Evolutionary conservation across 495 filamentous ascomycete genomes (phyloP), one percentile per base, ranked within the genome.

Genomic region (Arthonia radiata): DNA sequence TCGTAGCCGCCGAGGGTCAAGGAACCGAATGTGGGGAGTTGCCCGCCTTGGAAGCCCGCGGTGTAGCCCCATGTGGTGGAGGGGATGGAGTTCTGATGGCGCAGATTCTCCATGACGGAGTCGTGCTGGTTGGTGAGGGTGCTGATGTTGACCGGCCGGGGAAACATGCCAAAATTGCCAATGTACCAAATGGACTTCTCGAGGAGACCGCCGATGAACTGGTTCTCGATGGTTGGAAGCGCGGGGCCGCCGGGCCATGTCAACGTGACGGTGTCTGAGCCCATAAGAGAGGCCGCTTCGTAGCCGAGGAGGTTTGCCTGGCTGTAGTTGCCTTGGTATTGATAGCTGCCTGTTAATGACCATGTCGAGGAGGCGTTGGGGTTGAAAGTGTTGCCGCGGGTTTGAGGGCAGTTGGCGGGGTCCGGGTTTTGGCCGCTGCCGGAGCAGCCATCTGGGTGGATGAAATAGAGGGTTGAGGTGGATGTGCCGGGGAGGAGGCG

Each of bases 1-100:
- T 76, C 70, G 39, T 64, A 71, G 10, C 70, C 70, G 13, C 70
- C 71, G 6, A 76, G 35, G 0, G 59, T 63, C 17, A 76, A 43
- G 17, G 64, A 69, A 15, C 52, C 56, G 9, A 59, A 57, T 13
- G 10, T 21, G 8, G 8, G 13, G 36, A n/a, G n/a, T 47, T 41
- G 36, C 54, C 66, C 55, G 37, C 72, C 71, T 29, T 59, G 56
- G 21, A 66, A 67, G 2, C 69, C 69, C 23, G 69, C 66, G 4
- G 69, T 72, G 37, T 66, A 74, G 25, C 66, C 67, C 37, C 68
- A 74, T 34, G 57, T 25, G 19, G 39, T 37, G n/a, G 37, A 31
- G 13, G 34, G 31, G 2, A 34, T 33, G 12, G 36, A 28, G 18
- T 30, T 27, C n/a, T 35, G 19, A 13, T 34, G 52, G 7, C 52